Evolutionary conservation across 208 protist species (phyloP), one percentile per base, ranked within the genome.

Genomic region (Sergeia podlipaevii): DNA sequence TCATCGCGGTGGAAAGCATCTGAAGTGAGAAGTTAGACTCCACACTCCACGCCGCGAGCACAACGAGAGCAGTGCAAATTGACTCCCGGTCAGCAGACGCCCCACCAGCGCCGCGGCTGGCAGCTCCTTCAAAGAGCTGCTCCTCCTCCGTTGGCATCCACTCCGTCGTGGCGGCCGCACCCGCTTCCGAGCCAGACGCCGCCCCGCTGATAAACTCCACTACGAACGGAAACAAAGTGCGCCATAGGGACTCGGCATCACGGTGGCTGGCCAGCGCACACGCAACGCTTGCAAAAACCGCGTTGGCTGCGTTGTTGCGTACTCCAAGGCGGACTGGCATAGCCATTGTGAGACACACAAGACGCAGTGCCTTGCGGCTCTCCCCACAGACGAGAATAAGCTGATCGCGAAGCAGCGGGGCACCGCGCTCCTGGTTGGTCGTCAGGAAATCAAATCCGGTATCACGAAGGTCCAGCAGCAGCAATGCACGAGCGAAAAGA

Each of bases 381-480:
- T 85, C 77, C 7, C 62, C 78, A 34, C 80, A 89, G 15, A 80
- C 83, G 21, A 85, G 47, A 28, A 89, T 52, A 15, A 94, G 70
- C 30, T 84, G 72, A 55, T 87, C 80, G 13, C 87, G 80, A 28
- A 80, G 68, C 38, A 94, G 72, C 8, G 87, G 81, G 0, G 83
- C 82, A 38, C 83, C 87, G 30, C 70, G 72, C 34, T 85, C 69
- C 64, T 94, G 87, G 56, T 94, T 91, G 5, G 62, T 88, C 20
- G 61, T 33, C 32, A 94, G 70, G 37, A 91, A 91, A n/a, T 77
- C 75, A 39, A 94, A 78, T 24, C 87, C 87, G 1, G 87, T 94
- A 60, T 89, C 87, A 33, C 87, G 82, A 27, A 94, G 55, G 58
- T 94, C 87, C 18, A 94, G 64, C 58, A 94, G 53, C 53, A 91